Evolutionary conservation across 345 rosid species (phyloP), one percentile per base, ranked within the genome.

Genomic region (Aquilaria yunnanensis): DNA sequence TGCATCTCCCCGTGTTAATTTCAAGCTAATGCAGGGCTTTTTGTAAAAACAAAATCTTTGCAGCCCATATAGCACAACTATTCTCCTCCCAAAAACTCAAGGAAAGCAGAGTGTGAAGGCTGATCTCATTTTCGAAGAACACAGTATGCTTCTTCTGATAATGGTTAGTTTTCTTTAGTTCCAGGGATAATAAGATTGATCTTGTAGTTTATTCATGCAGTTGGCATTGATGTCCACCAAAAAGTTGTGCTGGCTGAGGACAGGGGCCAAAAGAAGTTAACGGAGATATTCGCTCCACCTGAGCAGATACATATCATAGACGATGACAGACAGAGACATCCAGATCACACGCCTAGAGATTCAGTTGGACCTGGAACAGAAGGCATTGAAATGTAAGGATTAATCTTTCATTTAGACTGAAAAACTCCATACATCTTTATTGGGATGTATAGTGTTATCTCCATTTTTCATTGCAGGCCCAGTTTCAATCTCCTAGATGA

Each of bases 401-500:
- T 51, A 43, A 41, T 16, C 41, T 37, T 65, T 71, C 34, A 46
- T 61, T 30, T 63, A 29, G 53, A 31, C 64, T 16, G 50, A 43
- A n/a, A 31, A 60, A 23, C 31, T 56, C 11, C 29, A 32, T 59
- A 46, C 12, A 34, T 12, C 58, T 47, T 33, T 12, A 12, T 51
- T 14, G 12, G 46, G 6, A 14, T 13, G 43, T 5, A 9, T 37
- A 37, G 43, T 9, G 8, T 52, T 32, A 32, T 5, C n/a, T 62
- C 30, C 72, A 51, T 69, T 47, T 23, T 63, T 47, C 56, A 59
- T 71, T 37, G 34, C 89, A 93, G 98, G 81, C 98, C 98, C 58
- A 90, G 87, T 77, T 93, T 93, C 86, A 77, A 68, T 53, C 98
- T 93, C 80, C 37, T 93, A 68, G 94, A 88, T 67, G 96, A 93